These are phyloP conservation scores for Neurospora tetrasperma DNA, from an alignment of 495 filamentous ascomycete species.

Conservation along the genomic window DNA sequence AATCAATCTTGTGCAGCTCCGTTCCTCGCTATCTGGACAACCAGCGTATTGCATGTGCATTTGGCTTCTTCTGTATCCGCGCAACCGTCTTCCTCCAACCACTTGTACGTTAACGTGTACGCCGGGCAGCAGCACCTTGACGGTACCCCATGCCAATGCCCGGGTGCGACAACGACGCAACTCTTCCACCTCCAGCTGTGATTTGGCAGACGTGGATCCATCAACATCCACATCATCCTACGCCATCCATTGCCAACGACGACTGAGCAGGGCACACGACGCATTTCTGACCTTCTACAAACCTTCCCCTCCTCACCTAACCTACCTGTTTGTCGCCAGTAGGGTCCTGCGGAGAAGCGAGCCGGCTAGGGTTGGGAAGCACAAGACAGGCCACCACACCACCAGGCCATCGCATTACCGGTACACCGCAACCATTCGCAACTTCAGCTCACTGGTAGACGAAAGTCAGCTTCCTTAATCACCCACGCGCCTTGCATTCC, in stretches of 20 bases:
- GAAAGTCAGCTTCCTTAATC: neutral
- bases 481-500: neutral
- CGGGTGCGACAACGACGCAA: neutral
- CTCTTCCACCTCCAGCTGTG: neutral
- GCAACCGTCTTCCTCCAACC: neutral
- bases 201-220: conserved; percentile 1
- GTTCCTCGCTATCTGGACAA: neutral
- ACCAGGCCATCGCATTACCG: neutral
- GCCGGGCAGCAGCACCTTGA: neutral
- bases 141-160: neutral
- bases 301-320: neutral
- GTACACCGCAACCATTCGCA: neutral
- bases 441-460: neutral
- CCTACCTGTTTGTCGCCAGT: neutral
- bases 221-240: neutral
- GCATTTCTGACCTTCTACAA: neutral
- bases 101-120: neutral
- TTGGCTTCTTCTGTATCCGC: neutral
- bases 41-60: neutral
- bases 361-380: neutral
- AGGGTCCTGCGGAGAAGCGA: neutral
- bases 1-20: neutral
- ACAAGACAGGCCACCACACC: neutral
- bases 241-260: neutral
- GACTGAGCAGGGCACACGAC: neutral